Base-by-base conservation (phyloP, 352 stramenopile species). In the Saprolegnia parasitica region DNA sequence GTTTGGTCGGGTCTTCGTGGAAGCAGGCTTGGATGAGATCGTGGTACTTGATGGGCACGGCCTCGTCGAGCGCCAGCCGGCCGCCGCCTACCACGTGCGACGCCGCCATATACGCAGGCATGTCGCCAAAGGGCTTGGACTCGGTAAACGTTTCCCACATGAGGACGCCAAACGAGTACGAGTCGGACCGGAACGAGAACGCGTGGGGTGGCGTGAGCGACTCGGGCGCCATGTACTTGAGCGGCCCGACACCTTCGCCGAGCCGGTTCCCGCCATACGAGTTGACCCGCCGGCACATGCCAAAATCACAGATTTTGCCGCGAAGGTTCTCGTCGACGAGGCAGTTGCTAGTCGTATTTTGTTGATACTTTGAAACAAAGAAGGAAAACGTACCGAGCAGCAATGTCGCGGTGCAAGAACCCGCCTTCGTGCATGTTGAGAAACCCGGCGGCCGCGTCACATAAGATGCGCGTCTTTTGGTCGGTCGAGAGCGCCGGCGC, bases 171-270 rank as follows among this genome's bases (percentile, higher is more conserved):
- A 90, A 93, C 83, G 90, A 91, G 74, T 88, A 93, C 72, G 84
- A 77, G 63, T 93, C 85, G 18, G 83, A 90, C 47, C 87, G 74
- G 72, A 81, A 88, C 52, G 85, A 93, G 54, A 91, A 91, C 49
- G 78, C 72, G 47, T 91, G 81, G n/a, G 85, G 83, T 37, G 82
- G 81, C 63, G 88, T 77, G 8, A 93, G 74, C 10, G 85, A 93
- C 73, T 93, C 84, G 8, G 84, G 84, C 0, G 84, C 84, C 84
- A 93, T 93, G 73, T 90, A 93, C 81, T 93, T 91, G 65, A 93
- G 77, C 16, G 84, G 84, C 0, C 84, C 84, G 15, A 91, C 78
- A 1, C 78, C 76, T 32, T 88, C 81, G 39, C 87, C 83, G 78
- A 90, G 79, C 15, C 88, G 64, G 61, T 78, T 81, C 0, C 80